Evolutionary conservation across 192 early-diverging fungal species (phyloP).

Genomic region (Dissophora globulifera): DNA sequence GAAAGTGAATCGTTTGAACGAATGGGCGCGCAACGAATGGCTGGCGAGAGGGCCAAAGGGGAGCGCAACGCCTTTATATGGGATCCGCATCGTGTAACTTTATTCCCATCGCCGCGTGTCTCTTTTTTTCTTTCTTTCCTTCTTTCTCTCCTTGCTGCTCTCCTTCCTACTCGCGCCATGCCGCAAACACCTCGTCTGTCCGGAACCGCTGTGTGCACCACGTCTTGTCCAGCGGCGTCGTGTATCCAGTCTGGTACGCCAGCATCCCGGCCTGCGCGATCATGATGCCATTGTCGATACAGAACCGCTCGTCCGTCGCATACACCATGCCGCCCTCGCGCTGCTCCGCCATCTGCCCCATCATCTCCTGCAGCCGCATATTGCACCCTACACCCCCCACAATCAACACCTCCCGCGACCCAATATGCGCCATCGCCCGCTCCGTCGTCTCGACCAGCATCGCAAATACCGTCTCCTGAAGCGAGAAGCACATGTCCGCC

Average conservation of each 20-base stretch:
- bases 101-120: too few species aligned
- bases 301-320: constrained; percentile 98
- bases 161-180: constrained; percentile 70
- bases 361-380: constrained; percentile 95
- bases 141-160: too few species aligned
- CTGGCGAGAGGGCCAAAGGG: too few species aligned
- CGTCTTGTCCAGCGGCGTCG: constrained; percentile 86
- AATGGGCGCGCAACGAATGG: too few species aligned
- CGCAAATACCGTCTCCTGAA: constrained; percentile 98
- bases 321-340: constrained; percentile 88
- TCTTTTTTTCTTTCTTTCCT: too few species aligned
- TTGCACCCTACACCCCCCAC: constrained; percentile 99
- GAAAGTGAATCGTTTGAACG: too few species aligned
- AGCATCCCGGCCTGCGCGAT: constrained; percentile 97
- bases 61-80: too few species aligned
- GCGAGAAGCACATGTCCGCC: constrained; percentile 96
- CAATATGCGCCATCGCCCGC: constrained; percentile 98
- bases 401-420: constrained; percentile 87
- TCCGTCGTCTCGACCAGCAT: constrained; percentile 99
- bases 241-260: constrained; percentile 81
- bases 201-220: constrained; percentile 94
- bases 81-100: too few species aligned
- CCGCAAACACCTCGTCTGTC: constrained; percentile 86
- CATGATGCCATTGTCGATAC: constrained; percentile 99
- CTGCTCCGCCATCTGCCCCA: constrained; percentile 93